A percentile compares a stretch with the other conserved stretches of the same genome.
phyloP scores from a whole-genome alignment of 176 grass and related monocot genomes.

The Echinochloa phyllopogon region DNA sequence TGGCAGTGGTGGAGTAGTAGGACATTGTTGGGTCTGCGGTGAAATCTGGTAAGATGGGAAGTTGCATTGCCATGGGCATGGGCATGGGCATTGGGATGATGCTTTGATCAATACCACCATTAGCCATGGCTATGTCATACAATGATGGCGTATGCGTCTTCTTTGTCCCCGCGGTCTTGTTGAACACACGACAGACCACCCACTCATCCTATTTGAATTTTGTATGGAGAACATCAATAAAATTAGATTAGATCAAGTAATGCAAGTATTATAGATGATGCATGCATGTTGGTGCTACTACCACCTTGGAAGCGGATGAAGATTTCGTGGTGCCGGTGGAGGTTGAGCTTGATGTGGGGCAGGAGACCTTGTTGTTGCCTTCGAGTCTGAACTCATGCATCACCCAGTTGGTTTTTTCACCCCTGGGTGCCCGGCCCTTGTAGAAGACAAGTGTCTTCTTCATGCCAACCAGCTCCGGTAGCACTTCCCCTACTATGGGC shows the following conservation, averaged over 20 bases:
- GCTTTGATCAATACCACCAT: neutral
- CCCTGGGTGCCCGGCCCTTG: slow-evolving; percentile 54
- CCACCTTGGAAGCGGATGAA: slow-evolving; percentile 32
- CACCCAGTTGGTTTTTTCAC: slow-evolving; percentile 63
- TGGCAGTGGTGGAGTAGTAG: neutral
- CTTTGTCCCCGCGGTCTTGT: slow-evolving; percentile 55
- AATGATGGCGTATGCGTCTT: neutral
- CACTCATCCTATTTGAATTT: slow-evolving; percentile 51
- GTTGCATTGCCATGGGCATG: neutral
- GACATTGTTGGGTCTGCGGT: neutral
- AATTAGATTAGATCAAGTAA: neutral
- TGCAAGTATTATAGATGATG: neutral
- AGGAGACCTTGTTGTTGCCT: neutral
- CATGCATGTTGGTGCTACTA: neutral
- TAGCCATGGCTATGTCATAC: neutral
- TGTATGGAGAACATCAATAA: neutral
- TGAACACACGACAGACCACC: slow-evolving; percentile 68
- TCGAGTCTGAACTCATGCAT: slow-evolving; percentile 69
- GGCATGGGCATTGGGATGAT: neutral
- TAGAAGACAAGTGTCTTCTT: slow-evolving; percentile 72
- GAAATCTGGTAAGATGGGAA: neutral
- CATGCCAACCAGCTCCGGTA: slow-evolving; percentile 40
- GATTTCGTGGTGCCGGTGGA: neutral
- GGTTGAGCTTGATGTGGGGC: neutral
- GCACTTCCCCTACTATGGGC: neutral